These are phyloP conservation scores for Penicillium sp. DNA, from an alignment of 2,329 filamentous ascomycete species.

Conservation along the genomic window DNA sequence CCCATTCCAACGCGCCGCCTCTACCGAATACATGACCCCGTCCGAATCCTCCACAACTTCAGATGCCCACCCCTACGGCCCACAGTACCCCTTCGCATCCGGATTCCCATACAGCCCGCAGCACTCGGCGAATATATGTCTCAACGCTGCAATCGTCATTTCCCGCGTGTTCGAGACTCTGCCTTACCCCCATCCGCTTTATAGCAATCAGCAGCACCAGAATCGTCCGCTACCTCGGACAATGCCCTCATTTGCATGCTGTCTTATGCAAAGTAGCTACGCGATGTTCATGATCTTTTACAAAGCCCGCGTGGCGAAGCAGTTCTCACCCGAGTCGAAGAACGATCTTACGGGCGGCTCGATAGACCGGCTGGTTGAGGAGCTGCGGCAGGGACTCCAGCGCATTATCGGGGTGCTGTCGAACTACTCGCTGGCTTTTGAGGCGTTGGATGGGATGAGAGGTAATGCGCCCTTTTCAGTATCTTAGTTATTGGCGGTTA, in stretches of 20 bases:
- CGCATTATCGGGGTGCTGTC: conserved; percentile 36
- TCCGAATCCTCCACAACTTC: conserved; percentile 33
- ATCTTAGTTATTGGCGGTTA: not conserved
- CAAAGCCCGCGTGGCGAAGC: conserved; percentile 40
- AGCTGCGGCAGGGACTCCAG: conserved; percentile 39
- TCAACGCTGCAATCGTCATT: conserved; percentile 41
- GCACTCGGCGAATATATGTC: conserved; percentile 43
- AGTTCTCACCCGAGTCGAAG: conserved; percentile 26
- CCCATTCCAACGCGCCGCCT: conserved; percentile 28
- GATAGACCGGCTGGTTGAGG: conserved; percentile 34
- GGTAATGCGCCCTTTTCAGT: conserved; percentile 25
- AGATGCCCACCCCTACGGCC: conserved; percentile 29
- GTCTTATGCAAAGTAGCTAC: conserved; percentile 49
- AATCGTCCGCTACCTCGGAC: conserved; percentile 35
- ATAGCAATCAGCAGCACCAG: conserved; percentile 15
- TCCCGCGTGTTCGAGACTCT: conserved; percentile 43
- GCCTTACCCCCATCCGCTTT: conserved; percentile 36
- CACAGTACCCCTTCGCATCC: conserved; percentile 30
- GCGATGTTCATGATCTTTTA: conserved; percentile 48
- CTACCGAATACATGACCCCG: conserved; percentile 34
- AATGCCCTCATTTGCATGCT: conserved; percentile 49
- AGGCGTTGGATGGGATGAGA: conserved; percentile 46
- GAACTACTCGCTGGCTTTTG: conserved; percentile 44
- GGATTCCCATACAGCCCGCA: conserved; percentile 44
- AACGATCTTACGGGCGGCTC: conserved; percentile 23